These are phyloP conservation scores for Hirsutella thompsonii DNA, from an alignment of 2,329 filamentous ascomycete genomes.

Conservation along the genomic window DNA sequence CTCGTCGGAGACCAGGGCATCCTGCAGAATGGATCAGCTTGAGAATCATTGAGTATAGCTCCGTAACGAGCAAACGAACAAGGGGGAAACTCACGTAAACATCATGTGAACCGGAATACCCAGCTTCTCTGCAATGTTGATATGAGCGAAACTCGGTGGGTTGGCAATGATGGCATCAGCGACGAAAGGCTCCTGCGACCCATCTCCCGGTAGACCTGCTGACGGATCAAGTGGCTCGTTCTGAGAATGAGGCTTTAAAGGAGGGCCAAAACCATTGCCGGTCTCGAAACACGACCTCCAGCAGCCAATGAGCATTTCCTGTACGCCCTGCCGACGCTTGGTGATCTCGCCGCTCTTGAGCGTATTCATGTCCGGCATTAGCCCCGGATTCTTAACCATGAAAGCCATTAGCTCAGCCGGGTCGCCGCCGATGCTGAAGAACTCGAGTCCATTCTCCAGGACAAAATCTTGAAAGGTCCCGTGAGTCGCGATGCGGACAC, in stretches of 20 bases:
- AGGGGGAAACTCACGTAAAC: constrained; percentile 58
- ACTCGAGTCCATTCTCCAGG: constrained; percentile 58
- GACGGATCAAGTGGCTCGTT: constrained; percentile 32
- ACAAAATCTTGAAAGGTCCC: constrained; percentile 55
- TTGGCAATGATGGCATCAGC: constrained; percentile 74
- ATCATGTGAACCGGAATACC: constrained; percentile 71
- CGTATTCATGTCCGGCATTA: constrained; percentile 73
- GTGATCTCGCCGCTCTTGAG: constrained; percentile 66
- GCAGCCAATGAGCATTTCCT: constrained; percentile 69
- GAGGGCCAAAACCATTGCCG: constrained; percentile 49
- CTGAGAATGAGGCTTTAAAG: constrained; percentile 28
- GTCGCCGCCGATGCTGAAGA: constrained; percentile 66
- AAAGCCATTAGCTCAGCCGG: constrained; percentile 71
- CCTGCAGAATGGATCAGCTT: constrained; percentile 38
- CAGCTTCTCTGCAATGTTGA: constrained; percentile 63
- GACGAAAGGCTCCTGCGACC: constrained; percentile 52
- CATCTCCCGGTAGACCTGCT: constrained; percentile 24
- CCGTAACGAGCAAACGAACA: too few species aligned
- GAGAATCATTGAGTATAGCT: too few species aligned
- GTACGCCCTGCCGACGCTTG: constrained; percentile 60
- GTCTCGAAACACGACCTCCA: constrained; percentile 79
- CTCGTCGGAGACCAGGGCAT: constrained; percentile 88
- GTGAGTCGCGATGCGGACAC: constrained; percentile 64
- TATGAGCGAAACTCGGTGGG: constrained; percentile 63
- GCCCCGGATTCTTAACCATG: constrained; percentile 79